Evolutionary conservation across 2,329 filamentous ascomycete genomes (phyloP).

Genomic region (Colletotrichum sp.): DNA sequence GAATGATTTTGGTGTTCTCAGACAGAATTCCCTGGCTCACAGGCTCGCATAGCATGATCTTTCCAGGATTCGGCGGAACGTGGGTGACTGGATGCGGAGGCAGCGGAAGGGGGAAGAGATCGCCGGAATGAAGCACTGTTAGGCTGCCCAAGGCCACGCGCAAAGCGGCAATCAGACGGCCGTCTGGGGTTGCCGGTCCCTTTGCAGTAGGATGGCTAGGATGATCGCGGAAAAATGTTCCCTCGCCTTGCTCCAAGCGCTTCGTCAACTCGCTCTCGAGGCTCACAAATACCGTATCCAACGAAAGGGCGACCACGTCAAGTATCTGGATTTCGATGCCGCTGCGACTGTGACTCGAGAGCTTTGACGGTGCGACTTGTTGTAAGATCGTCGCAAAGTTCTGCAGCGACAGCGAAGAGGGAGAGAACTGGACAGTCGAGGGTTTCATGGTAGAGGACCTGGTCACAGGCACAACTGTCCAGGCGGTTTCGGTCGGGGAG

Average conservation of each 20-base stretch:
- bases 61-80: conserved; percentile 81
- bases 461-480: conserved; percentile 84
- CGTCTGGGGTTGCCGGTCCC: conserved; percentile 10
- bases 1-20: conserved; percentile 80
- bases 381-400: conserved; percentile 78
- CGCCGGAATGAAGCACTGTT: conserved; percentile 81
- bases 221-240: conserved; percentile 76
- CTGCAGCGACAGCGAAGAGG: conserved; percentile 75
- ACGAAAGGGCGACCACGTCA: conserved; percentile 77
- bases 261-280: conserved; percentile 82
- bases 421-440: conserved; percentile 81
- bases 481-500: conserved; percentile 67
- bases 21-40: conserved; percentile 86
- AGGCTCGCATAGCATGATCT: conserved; percentile 91
- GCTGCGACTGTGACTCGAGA: conserved; percentile 73
- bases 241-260: conserved; percentile 82
- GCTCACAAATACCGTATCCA: conserved; percentile 87
- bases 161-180: conserved; percentile 64
- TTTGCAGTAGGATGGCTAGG: conserved; percentile 46
- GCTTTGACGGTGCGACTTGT: conserved; percentile 75
- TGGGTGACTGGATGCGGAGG: conserved; percentile 88
- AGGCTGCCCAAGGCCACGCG: conserved; percentile 76
- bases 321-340: conserved; percentile 85
- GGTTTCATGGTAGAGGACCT: conserved; percentile 69
- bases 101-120: conserved; percentile 78